These are phyloP conservation scores for Evernia prunastri DNA, from an alignment of 495 filamentous ascomycete species.

Conservation along the genomic window DNA sequence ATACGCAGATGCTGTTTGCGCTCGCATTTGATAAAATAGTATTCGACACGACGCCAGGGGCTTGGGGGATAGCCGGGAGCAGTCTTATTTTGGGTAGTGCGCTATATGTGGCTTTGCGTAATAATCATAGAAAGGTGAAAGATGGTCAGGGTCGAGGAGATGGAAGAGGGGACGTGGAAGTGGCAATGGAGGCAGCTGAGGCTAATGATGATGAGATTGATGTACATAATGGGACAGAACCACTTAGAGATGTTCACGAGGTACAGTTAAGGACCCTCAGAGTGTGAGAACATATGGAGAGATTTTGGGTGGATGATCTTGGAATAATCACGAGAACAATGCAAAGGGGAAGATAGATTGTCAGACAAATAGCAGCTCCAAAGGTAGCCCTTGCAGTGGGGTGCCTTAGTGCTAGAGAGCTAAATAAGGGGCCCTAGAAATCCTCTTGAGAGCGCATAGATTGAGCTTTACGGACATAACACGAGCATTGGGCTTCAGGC, in stretches of 20 bases:
- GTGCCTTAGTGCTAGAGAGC: no score
- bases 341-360: not conserved
- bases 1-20: conserved; percentile 89
- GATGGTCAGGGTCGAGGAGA: not conserved
- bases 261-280: conserved; percentile 25
- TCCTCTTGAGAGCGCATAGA: no score
- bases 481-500: no score
- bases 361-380: not conserved
- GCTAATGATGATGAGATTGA: not conserved
- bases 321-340: not conserved
- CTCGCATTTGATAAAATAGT: conserved; percentile 72
- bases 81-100: conserved; percentile 75
- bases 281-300: conserved; percentile 6
- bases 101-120: conserved; percentile 64
- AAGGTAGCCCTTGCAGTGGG: no score
- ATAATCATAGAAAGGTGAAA: conserved; percentile 14
- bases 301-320: not conserved
- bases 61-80: conserved; percentile 64
- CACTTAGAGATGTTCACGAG: conserved; percentile 24
- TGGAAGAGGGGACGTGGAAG: conserved; percentile 15
- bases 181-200: conserved; percentile 15
- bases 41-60: conserved; percentile 63
- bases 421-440: no score
- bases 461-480: no score
- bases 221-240: conserved; percentile 10